phyloP scores from a whole-genome alignment of 2,329 filamentous ascomycete species.

The Aspergillus sp. region DNA sequence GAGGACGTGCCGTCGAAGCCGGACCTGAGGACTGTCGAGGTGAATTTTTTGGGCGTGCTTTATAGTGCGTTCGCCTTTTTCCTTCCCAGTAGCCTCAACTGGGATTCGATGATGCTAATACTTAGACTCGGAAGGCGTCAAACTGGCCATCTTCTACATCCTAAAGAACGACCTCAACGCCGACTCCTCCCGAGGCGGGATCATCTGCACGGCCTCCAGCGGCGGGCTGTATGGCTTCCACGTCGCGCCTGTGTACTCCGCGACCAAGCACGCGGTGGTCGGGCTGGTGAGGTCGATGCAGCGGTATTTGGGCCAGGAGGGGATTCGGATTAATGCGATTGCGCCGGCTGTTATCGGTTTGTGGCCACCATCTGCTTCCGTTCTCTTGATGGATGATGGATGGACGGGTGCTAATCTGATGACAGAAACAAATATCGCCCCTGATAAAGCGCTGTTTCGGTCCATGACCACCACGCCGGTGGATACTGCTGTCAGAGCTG shows the following conservation, averaged over 20 bases:
- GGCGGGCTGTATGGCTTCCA: constrained; percentile 46
- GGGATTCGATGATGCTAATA: background rate
- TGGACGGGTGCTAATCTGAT: too few relatives aligned
- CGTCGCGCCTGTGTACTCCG: constrained; percentile 42
- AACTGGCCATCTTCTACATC: constrained; percentile 44
- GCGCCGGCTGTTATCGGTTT: constrained; percentile 44
- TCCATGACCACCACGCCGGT: constrained; percentile 45
- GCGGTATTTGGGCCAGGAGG: constrained; percentile 26
- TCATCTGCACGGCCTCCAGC: constrained; percentile 47
- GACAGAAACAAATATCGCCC: constrained; percentile 40
- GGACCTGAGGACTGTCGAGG: constrained; percentile 26
- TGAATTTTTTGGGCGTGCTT: constrained; percentile 32
- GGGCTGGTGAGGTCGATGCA: constrained; percentile 42
- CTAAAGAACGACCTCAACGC: constrained; percentile 31
- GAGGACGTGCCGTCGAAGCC: constrained; percentile 29
- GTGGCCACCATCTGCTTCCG: constrained; percentile 8
- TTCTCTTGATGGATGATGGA: too few relatives aligned
- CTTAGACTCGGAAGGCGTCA: constrained; percentile 39
- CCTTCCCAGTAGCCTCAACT: background rate
- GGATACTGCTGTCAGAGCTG: constrained; percentile 38
- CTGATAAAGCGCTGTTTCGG: constrained; percentile 36
- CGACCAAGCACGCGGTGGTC: constrained; percentile 42
- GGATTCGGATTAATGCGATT: constrained; percentile 44
- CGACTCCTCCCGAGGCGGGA: constrained; percentile 31
- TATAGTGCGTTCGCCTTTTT: constrained; percentile 32